Base-by-base conservation (phyloP, 495 filamentous ascomycete genomes). In the Sordaria brevicollis region DNA sequence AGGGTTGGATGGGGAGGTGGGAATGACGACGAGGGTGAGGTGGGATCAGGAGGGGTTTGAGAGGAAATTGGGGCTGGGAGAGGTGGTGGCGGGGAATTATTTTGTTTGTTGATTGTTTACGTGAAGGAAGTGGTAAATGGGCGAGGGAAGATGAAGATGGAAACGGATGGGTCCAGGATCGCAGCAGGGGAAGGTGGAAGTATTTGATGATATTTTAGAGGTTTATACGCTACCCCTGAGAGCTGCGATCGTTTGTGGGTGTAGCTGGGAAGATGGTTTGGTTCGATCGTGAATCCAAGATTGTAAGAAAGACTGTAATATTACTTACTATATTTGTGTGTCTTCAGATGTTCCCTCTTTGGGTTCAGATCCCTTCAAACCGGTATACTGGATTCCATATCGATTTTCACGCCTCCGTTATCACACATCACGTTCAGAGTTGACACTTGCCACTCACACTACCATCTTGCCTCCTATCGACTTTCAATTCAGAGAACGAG, bases 11-110 rank as follows among this genome's bases (percentile, higher is more conserved):
- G 85, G 80, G 2, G 76, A 82, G 71, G 21, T 88, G 35, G 74
- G 81, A 4, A 76, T 80, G 41, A 69, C 65, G 75, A 65, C 43
- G 25, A 78, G 87, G 37, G 82, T 87, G 72, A 82, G 85, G 66
- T 88, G 81, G 74, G 79, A 87, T 67, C 72, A 86, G 73, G 85
- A 85, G 71, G 71, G 72, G 1, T 86, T 81, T 78, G 85, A 80
- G 71, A 82, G 79, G 75, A 76, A 83, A 71, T 65, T 81, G 35
- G 79, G 80, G 6, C 73, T 89, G 25, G 86, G 84, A 29, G 71
- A 77, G 11, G 74, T 82, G 29, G 39, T 89, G 65, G 87, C 86
- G 41, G 81, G 78, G 33, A 89, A 87, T 74, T 89, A 84, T 71
- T 88, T 88, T 73, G 72, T 75, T 70, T 75, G 74, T 68, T 74